Conservation (phyloP, 2,329 filamentous ascomycete species). For the Trichoderma koningii region DNA sequence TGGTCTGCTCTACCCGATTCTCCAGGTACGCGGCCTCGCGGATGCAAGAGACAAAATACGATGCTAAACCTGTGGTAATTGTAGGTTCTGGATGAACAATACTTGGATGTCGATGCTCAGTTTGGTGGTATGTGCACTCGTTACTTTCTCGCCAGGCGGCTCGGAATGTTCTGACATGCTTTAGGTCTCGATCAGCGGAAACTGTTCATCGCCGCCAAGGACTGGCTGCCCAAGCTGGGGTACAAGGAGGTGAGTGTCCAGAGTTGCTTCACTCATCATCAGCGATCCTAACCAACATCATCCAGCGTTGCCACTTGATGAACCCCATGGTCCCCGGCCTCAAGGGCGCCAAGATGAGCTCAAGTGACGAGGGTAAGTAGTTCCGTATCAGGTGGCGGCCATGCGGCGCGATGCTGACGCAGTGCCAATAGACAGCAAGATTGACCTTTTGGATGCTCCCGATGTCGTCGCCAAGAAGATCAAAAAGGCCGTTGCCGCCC, state of each 20-base stretch:
- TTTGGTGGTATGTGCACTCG: constrained; percentile 63
- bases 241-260: constrained; percentile 62
- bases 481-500: constrained; percentile 78
- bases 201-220: constrained; percentile 82
- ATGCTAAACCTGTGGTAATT: neutral
- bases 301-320: constrained; percentile 44
- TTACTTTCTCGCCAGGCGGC: neutral
- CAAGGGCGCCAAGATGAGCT: constrained; percentile 82
- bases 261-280: neutral
- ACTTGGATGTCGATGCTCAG: constrained; percentile 84
- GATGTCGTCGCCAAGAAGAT: constrained; percentile 80
- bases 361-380: constrained; percentile 63
- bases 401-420: neutral
- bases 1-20: constrained; percentile 46
- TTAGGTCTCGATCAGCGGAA: constrained; percentile 77
- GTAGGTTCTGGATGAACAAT: constrained; percentile 77
- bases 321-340: constrained; percentile 88
- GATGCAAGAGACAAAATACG: neutral
- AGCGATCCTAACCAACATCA: neutral
- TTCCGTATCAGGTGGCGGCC: too few species aligned
- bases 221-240: constrained; percentile 81
- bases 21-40: constrained; percentile 57
- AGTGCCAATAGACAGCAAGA: constrained; percentile 69
- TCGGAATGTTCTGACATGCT: neutral
- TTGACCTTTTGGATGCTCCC: constrained; percentile 82